Base-by-base conservation (phyloP, 345 rosid species). In the Kandelia obovata region DNA sequence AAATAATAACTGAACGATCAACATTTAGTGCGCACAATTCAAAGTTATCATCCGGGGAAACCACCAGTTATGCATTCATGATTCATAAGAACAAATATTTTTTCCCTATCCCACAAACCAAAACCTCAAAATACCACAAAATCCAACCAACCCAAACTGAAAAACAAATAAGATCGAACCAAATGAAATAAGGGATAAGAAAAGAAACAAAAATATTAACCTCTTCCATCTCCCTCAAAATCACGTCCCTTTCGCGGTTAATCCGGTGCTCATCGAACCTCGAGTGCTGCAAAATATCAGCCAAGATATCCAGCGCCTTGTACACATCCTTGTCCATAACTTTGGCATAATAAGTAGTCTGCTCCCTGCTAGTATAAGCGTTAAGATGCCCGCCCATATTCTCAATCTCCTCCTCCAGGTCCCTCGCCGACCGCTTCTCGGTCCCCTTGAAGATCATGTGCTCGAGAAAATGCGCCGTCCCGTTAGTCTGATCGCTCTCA, bases 391-490 rank as follows among this genome's bases (percentile, higher is more conserved):
- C 99, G 1, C 99, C 99, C 84, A 92, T 90, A 63, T 90, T 85
- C 85, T 96, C 99, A 43, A 96, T 86, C 82, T 96, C 98, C 79
- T 90, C 99, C 76, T 90, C 99, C 73, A 89, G 53, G 1, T 78
- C 74, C 62, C 87, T 75, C 35, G 88, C 90, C 0, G 76, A 62
- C 53, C 99, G 82, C 72, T 71, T 88, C 71, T 78, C 86, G 7
- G 99, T 92, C 30, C 99, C 98, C 80, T 96, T 92, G 58, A 96
- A 96, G 9, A 96, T 92, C 98, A 96, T 89, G 78, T 90, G 99
- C 87, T 96, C 99, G 77, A 96, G 71, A 62, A 96, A 96, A 69
- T 92, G 99, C 19, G 98, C 96, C 1, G 98, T 90, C 1, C 99
- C 99, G 16, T 92, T 96, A 5, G 91, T 87, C 72, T 84, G 87